A percentile compares a stretch with the other conserved stretches of the same genome.
Evolutionary conservation across 331 rosid species (phyloP).

Genomic region (Prunus yedoensis): DNA sequence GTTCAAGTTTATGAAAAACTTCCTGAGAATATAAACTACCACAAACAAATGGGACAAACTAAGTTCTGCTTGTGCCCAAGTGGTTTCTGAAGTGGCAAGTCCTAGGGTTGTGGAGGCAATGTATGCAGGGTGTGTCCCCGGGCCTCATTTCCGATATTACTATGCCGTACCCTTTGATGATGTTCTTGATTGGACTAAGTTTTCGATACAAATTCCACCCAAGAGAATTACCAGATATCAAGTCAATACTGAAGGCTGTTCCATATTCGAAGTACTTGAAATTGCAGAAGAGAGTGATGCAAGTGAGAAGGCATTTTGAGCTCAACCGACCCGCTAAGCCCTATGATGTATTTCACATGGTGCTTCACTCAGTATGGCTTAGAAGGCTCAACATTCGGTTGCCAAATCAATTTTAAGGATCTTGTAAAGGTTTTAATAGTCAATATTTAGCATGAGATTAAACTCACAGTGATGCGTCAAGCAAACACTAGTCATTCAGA

Average conservation of each 20-base stretch:
- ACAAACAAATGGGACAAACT: conserved; percentile 30
- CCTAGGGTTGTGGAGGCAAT: conserved; percentile 40
- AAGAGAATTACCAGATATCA: conserved; percentile 29
- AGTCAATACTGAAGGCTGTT: conserved; percentile 27
- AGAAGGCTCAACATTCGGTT: conserved; percentile 24
- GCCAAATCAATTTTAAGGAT: conserved; percentile 14
- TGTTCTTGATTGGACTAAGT: conserved; percentile 36
- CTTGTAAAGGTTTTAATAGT: neutral
- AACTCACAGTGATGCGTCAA: neutral
- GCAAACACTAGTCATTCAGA: neutral
- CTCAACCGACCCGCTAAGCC: conserved; percentile 39
- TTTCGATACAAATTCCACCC: conserved; percentile 29
- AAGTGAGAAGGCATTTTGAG: conserved; percentile 34
- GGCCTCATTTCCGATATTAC: conserved; percentile 24
- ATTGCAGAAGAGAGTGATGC: conserved; percentile 25
- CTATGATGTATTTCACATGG: conserved; percentile 29
- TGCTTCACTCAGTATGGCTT: conserved; percentile 32
- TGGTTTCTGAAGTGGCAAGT: conserved; percentile 38
- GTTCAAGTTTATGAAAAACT: conserved; percentile 32
- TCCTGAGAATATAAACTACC: conserved; percentile 3
- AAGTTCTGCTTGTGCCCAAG: conserved; percentile 39
- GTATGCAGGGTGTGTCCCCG: conserved; percentile 38
- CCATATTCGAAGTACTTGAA: conserved; percentile 23
- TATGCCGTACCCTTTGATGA: conserved; percentile 25
- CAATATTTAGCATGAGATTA: neutral